phyloP scores from a whole-genome alignment of 1,284 basidiomycete genomes.

The Cutaneotrichosporon sp. region DNA sequence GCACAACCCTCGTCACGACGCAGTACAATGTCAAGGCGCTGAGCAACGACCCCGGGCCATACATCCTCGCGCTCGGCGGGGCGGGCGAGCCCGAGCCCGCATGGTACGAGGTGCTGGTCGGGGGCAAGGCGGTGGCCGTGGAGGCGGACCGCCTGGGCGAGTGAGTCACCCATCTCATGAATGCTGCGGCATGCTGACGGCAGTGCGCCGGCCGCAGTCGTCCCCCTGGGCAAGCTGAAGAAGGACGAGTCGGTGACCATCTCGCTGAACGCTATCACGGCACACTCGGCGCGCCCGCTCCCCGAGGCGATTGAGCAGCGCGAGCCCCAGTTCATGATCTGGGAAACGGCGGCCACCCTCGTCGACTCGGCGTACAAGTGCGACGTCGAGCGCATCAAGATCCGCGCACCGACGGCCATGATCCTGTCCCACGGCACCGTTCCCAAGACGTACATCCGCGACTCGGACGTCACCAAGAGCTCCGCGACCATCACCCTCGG shows the following conservation, averaged over 20 bases:
- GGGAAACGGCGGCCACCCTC: constrained; percentile 64
- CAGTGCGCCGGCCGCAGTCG: constrained; percentile 39
- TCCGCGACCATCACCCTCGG: constrained; percentile 84
- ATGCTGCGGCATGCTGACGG: constrained; percentile 1
- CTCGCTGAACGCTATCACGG: constrained; percentile 72
- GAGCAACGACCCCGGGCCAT: constrained; percentile 63
- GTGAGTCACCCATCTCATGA: constrained; percentile 24
- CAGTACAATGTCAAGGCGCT: constrained; percentile 80
- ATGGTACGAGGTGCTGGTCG: constrained; percentile 70
- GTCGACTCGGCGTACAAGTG: constrained; percentile 82
- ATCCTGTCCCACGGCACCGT: constrained; percentile 67
- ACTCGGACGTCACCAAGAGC: constrained; percentile 63
- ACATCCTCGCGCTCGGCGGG: constrained; percentile 69
- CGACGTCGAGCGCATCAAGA: constrained; percentile 77
- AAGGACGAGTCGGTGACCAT: constrained; percentile 67
- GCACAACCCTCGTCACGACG: constrained; percentile 79
- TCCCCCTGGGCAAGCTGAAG: constrained; percentile 44
- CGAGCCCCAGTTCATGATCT: constrained; percentile 79
- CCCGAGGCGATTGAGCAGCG: constrained; percentile 72
- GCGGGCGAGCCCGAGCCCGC: constrained; percentile 68
- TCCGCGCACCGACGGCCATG: constrained; percentile 72
- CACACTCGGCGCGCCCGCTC: constrained; percentile 73
- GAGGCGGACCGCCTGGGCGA: constrained; percentile 20
- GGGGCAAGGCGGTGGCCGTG: constrained; percentile 59
- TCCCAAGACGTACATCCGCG: constrained; percentile 45